phyloP scores from a whole-genome alignment of 176 grass and related monocot species.

The Eremochloa ophiuroides region DNA sequence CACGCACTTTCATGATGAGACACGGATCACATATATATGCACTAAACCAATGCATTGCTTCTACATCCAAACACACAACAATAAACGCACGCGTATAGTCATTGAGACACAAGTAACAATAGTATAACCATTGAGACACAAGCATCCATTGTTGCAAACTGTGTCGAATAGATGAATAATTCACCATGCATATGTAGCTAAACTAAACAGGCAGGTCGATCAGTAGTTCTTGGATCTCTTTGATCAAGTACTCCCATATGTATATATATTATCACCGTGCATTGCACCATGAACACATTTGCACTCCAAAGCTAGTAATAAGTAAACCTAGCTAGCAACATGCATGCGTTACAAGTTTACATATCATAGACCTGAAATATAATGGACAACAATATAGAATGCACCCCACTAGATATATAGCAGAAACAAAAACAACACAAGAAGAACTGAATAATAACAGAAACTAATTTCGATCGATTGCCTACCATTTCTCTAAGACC shows the following conservation, averaged over 20 bases:
- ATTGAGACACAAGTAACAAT: background rate
- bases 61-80: background rate
- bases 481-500: conserved; percentile 31
- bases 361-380: conserved; percentile 29
- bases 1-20: no score
- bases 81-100: background rate
- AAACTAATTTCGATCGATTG: conserved; percentile 14
- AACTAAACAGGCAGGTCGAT: background rate
- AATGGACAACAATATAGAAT: conserved; percentile 34
- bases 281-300: background rate
- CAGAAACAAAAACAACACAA: conserved; percentile 6
- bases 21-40: no score
- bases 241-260: background rate
- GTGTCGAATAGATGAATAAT: background rate
- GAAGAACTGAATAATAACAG: conserved; percentile 26
- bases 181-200: background rate
- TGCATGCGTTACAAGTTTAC: conserved; percentile 29
- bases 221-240: background rate
- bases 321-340: conserved; percentile 23
- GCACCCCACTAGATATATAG: background rate
- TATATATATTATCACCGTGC: conserved; percentile 24
- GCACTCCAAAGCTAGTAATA: conserved; percentile 3
- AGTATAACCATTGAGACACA: background rate
- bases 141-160: background rate
- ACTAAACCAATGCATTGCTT: background rate